A percentile compares a stretch with the other conserved stretches of the same genome.
These are phyloP conservation scores for Isabelozyma gotoi DNA, from an alignment of 805 yeast species.

Conservation along the genomic window DNA sequence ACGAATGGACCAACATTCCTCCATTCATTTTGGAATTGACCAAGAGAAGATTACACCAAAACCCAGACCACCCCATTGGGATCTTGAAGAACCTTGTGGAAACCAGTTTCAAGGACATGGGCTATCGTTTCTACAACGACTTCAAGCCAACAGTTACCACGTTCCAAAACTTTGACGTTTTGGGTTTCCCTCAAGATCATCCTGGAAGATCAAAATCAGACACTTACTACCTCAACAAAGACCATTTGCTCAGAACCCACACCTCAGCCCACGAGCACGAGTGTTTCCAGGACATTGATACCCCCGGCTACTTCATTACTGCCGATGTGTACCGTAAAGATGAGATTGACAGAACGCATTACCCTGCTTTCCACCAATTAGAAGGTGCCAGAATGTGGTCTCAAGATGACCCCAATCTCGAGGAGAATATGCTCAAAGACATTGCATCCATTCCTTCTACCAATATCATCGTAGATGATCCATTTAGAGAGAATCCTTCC, in stretches of 20 bases:
- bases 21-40: conserved; percentile 67
- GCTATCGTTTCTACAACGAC: conserved; percentile 75
- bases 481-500: conserved; percentile 45
- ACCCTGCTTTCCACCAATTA: conserved; percentile 97
- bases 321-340: conserved; percentile 97
- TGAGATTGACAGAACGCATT: conserved; percentile 93
- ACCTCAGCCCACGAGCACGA: conserved; percentile 96
- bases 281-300: conserved; percentile 63
- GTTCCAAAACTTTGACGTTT: conserved; percentile 83
- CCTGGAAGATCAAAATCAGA: conserved; percentile 93
- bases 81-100: conserved; percentile 77
- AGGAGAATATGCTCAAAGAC: conserved; percentile 43
- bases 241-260: conserved; percentile 79
- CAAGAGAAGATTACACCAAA: conserved; percentile 69
- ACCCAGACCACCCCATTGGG: conserved; percentile 85
- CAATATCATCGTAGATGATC: conserved; percentile 76
- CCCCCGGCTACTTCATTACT: conserved; percentile 87
- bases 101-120: conserved; percentile 58
- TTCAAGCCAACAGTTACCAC: conserved; percentile 83
- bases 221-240: conserved; percentile 83
- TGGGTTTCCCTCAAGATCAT: conserved; percentile 89
- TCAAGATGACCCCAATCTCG: conserved; percentile 47
- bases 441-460: conserved; percentile 65
- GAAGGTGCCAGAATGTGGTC: conserved; percentile 94
- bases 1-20: conserved; percentile 85